phyloP scores from a whole-genome alignment of 2,329 filamentous ascomycete species.

The Drechslerella coelobrocha region DNA sequence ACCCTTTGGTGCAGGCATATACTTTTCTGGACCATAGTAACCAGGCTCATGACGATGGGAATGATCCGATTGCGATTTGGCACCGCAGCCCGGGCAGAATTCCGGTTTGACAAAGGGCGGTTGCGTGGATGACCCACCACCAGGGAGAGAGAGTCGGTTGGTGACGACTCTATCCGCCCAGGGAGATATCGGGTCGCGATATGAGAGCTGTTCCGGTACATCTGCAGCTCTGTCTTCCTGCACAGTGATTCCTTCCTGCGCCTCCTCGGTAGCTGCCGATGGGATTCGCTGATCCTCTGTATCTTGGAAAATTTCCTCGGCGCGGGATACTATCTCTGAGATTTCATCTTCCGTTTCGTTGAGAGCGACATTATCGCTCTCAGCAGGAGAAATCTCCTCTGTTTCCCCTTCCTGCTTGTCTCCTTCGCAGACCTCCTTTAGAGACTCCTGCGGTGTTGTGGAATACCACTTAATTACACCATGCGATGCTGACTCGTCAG shows the following conservation, averaged over 20 bases:
- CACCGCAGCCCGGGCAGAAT: conserved; percentile 71
- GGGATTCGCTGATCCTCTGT: too few species aligned
- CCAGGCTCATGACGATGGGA: conserved; percentile 62
- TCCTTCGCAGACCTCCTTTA: too few species aligned
- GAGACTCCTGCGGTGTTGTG: too few species aligned
- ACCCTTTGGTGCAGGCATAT: conserved; percentile 49
- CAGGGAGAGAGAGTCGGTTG: conserved; percentile 21
- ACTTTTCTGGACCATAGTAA: conserved; percentile 60
- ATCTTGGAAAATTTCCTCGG: background rate
- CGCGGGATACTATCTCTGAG: background rate
- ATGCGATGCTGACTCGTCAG: too few species aligned
- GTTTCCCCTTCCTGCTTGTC: background rate
- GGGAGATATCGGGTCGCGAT: conserved; percentile 29
- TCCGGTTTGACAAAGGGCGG: conserved; percentile 60
- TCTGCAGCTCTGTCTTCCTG: background rate
- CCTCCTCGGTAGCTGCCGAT: too few species aligned
- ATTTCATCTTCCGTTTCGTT: conserved; percentile 6
- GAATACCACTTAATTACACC: too few species aligned
- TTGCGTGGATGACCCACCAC: background rate
- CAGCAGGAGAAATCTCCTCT: background rate
- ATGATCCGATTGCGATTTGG: conserved; percentile 66
- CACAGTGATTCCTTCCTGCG: too few species aligned
- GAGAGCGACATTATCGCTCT: background rate
- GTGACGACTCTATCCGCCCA: conserved; percentile 10
- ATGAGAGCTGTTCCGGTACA: conserved; percentile 20